phyloP scores from a whole-genome alignment of 108 stramenopile genomes.

The Conticribra weissflogii region DNA sequence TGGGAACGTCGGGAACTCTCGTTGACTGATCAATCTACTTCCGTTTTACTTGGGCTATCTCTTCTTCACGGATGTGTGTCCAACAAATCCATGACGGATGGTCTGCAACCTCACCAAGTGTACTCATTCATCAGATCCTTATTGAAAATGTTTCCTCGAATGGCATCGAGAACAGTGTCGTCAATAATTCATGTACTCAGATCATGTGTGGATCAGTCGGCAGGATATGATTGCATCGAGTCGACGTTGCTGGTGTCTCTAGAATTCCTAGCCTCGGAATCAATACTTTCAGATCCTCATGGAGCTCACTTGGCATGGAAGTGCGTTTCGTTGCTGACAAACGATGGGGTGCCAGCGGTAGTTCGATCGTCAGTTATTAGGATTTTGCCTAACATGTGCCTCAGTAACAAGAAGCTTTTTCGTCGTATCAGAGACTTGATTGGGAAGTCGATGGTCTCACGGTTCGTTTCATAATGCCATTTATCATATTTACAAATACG shows the following conservation, averaged over 20 bases:
- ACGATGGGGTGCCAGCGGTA: slow-evolving; percentile 38
- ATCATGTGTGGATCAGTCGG: slow-evolving; percentile 3
- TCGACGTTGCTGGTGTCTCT: slow-evolving; percentile 8
- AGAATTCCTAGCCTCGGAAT: slow-evolving; percentile 27
- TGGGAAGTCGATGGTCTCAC: slow-evolving; percentile 46
- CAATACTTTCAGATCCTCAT: slow-evolving; percentile 61
- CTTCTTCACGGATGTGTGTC: slow-evolving; percentile 23
- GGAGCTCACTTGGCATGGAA: slow-evolving; percentile 73
- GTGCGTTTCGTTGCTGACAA: slow-evolving; percentile 52
- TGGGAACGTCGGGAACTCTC: slow-evolving; percentile 40
- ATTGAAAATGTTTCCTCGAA: slow-evolving; percentile 31
- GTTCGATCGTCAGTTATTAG: slow-evolving; percentile 60
- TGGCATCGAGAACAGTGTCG: slow-evolving; percentile 30
- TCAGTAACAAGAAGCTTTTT: slow-evolving; percentile 64
- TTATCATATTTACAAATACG: slow-evolving; percentile 2
- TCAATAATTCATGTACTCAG: slow-evolving; percentile 23
- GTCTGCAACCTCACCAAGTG: not conserved
- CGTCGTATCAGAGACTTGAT: slow-evolving; percentile 65
- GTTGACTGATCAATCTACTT: slow-evolving; percentile 29
- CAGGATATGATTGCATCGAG: not conserved
- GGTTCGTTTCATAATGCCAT: slow-evolving; percentile 6
- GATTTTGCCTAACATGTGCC: slow-evolving; percentile 64
- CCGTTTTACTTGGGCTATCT: slow-evolving; percentile 36
- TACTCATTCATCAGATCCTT: slow-evolving; percentile 26
- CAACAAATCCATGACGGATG: not conserved